Conservation (phyloP, 768 basidiomycete genomes). For the Mrakia blollopis region DNA sequence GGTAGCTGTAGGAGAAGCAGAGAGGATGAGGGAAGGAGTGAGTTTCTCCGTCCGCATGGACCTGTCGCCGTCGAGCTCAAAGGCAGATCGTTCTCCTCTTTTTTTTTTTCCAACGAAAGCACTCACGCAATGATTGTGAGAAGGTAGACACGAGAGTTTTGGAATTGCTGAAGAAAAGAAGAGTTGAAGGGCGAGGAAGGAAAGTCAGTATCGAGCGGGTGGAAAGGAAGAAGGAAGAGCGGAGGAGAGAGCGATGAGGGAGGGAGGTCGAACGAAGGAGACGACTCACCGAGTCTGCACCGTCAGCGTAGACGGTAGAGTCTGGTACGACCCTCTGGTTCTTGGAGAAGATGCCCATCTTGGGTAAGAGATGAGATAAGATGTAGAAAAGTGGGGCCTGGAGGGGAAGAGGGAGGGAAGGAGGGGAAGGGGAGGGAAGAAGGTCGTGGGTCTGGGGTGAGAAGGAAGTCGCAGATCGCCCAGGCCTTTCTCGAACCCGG, state of each 20-base stretch:
- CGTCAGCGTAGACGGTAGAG: neutral
- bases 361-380: neutral
- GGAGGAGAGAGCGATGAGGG: neutral
- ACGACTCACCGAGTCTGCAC: neutral
- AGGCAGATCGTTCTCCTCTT: neutral
- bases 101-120: neutral
- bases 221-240: neutral
- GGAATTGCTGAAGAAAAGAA: neutral
- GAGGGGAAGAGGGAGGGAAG: neutral
- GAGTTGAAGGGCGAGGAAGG: neutral
- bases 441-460: neutral
- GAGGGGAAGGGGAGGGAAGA: neutral
- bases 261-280: neutral
- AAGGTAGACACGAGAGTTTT: neutral
- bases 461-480: too few species aligned
- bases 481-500: too few species aligned
- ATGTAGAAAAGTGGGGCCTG: constrained; percentile 3
- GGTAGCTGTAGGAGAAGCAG: neutral
- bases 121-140: neutral
- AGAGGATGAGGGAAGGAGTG: neutral
- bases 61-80: neutral
- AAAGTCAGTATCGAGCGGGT: neutral
- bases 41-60: neutral
- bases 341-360: neutral
- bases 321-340: constrained; percentile 5